phyloP scores from a whole-genome alignment of 2,329 filamentous ascomycete species.

The Fusarium musae region DNA sequence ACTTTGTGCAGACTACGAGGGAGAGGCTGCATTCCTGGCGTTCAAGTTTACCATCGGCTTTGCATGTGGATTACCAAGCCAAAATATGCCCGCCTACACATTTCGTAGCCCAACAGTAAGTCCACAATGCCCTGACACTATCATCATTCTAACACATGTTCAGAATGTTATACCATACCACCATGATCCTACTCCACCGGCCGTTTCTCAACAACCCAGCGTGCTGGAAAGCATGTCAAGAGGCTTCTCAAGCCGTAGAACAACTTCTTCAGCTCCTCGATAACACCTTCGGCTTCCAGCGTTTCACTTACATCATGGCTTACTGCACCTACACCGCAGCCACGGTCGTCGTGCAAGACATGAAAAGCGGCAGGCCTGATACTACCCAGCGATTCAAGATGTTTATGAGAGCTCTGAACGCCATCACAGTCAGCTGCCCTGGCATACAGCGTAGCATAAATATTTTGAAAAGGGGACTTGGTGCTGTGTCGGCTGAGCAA shows the following conservation, averaged over 20 bases:
- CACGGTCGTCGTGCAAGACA: not conserved
- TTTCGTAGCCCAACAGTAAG: conserved; percentile 2
- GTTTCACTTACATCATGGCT: not conserved
- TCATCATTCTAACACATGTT: accelerated
- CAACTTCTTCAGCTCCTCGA: not conserved
- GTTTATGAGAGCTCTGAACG: not conserved
- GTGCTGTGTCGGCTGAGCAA: too few relatives aligned
- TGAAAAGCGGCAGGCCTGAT: not conserved
- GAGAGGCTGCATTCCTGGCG: not conserved
- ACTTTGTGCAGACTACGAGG: not conserved
- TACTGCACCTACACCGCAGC: conserved; percentile 1
- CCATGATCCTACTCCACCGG: not conserved
- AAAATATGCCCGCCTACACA: not conserved
- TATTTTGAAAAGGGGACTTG: not conserved
- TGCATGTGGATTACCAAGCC: not conserved
- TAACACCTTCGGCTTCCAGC: not conserved
- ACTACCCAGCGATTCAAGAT: not conserved
- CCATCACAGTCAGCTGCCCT: not conserved
- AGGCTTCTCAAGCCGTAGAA: not conserved
- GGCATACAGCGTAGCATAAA: not conserved
- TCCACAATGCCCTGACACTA: accelerated
- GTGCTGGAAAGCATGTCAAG: not conserved
- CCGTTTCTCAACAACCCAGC: not conserved
- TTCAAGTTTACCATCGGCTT: accelerated
- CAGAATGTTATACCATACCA: not conserved